phyloP scores from a whole-genome alignment of 2,329 filamentous ascomycete species.

The Aspergillus uvarum region DNA sequence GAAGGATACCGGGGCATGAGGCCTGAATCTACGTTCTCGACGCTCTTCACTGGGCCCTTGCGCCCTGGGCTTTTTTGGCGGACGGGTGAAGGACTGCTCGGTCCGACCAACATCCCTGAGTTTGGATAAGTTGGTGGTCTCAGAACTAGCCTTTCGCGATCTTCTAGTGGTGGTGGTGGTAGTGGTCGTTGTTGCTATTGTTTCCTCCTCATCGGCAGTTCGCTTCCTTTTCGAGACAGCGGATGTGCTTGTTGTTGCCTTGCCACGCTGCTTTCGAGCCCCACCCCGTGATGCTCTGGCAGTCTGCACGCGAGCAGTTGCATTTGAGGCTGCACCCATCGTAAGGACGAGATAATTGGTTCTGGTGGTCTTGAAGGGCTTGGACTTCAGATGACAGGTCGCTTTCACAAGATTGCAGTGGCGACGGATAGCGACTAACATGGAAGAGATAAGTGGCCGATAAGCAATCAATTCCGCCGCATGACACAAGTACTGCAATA shows the following conservation, averaged over 20 bases:
- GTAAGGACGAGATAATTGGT: neutral
- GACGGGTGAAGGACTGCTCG: constrained; percentile 5
- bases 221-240: constrained; percentile 20
- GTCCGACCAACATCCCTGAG: constrained; percentile 22
- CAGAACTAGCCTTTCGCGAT: neutral
- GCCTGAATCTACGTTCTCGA: constrained; percentile 42
- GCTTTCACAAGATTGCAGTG: neutral
- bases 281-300: neutral
- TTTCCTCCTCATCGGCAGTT: neutral
- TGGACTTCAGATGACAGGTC: neutral
- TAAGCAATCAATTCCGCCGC: neutral
- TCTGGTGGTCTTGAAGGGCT: neutral
- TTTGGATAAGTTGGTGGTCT: neutral
- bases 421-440: neutral
- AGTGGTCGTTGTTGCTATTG: neutral
- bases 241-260: neutral
- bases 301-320: neutral
- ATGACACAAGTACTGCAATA: neutral
- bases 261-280: neutral
- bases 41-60: constrained; percentile 35
- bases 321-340: neutral
- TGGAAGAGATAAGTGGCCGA: neutral
- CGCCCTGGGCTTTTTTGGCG: constrained; percentile 14
- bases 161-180: neutral
- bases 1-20: constrained; percentile 48